Percentiles rank a stretch among this genome's conserved stretches.
Evolutionary conservation across 2,329 filamentous ascomycete species (phyloP).

Genomic region (Microdochium bolleyi): DNA sequence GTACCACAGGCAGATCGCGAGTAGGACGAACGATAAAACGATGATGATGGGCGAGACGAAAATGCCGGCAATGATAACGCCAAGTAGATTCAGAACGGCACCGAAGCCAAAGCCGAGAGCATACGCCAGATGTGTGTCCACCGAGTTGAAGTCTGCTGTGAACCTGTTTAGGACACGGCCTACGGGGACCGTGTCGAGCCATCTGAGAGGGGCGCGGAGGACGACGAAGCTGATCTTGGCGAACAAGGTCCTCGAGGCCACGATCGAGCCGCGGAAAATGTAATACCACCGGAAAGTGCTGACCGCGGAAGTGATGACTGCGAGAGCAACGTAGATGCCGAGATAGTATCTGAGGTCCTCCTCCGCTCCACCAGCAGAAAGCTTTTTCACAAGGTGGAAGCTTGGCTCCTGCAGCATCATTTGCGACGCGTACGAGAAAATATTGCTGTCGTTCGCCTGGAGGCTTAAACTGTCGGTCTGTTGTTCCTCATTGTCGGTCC

Average conservation of each 20-base stretch:
- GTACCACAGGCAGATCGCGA: conserved; percentile 49
- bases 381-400: conserved; percentile 26
- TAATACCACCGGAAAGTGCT: conserved; percentile 56
- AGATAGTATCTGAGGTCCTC: conserved; percentile 55
- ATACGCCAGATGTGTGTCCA: conserved; percentile 60
- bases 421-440: conserved; percentile 24
- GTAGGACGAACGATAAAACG: conserved; percentile 48
- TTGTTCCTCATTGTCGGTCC: conserved; percentile 42
- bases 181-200: conserved; percentile 73
- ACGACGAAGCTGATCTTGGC: conserved; percentile 58
- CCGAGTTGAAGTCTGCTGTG: conserved; percentile 66
- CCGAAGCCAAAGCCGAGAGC: conserved; percentile 53
- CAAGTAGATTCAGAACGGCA: conserved; percentile 53
- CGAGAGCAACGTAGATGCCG: conserved; percentile 56
- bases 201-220: conserved; percentile 65
- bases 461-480: conserved; percentile 10
- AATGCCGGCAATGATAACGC: conserved; percentile 58
- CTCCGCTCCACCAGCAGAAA: conserved; percentile 15
- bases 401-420: conserved; percentile 37
- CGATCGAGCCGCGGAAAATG: conserved; percentile 57
- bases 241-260: conserved; percentile 62
- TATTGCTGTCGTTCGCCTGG: conserved; percentile 20
- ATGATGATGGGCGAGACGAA: conserved; percentile 64
- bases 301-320: conserved; percentile 46
- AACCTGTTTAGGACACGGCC: conserved; percentile 73